These are phyloP conservation scores for Wickerhamomyces silvicola DNA, from an alignment of 805 yeast species.

Conservation along the genomic window DNA sequence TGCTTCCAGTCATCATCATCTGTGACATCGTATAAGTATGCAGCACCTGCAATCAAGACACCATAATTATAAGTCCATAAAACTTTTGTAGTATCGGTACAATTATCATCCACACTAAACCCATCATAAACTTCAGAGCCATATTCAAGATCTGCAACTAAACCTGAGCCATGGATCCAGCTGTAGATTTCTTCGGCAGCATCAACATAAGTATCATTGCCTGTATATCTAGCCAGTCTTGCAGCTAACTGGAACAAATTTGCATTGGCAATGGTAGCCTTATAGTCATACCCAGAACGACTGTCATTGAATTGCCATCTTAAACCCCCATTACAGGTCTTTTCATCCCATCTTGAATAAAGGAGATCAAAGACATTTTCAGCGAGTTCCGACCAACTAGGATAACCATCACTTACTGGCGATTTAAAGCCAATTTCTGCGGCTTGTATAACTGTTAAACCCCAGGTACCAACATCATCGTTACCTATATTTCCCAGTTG, in stretches of 20 bases:
- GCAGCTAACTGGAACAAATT: conserved; percentile 59
- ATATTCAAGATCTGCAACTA: conserved; percentile 30
- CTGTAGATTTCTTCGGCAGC: conserved; percentile 50
- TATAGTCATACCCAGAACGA: conserved; percentile 57
- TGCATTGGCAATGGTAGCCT: conserved; percentile 60
- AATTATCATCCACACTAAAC: conserved; percentile 49
- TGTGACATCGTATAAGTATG: conserved; percentile 65
- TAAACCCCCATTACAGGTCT: conserved; percentile 53
- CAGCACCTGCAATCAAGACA: conserved; percentile 64
- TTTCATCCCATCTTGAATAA: conserved; percentile 52
- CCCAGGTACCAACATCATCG: conserved; percentile 72
- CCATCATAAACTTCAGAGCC: conserved; percentile 63
- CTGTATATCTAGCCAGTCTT: conserved; percentile 53
- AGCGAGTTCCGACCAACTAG: conserved; percentile 49
- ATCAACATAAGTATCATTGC: conserved; percentile 42
- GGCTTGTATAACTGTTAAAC: conserved; percentile 54
- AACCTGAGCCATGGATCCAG: conserved; percentile 48
- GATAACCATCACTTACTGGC: conserved; percentile 30
- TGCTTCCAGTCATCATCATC: conserved; percentile 51
- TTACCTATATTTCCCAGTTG: conserved; percentile 58
- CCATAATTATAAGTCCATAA: conserved; percentile 89
- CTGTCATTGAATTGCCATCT: conserved; percentile 65
- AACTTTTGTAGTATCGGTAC: conserved; percentile 47
- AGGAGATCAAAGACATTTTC: conserved; percentile 54
- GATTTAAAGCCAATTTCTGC: conserved; percentile 52